Evolutionary conservation across 306 rosid genomes (phyloP).

Genomic region (Trichosanthes cucumerina): DNA sequence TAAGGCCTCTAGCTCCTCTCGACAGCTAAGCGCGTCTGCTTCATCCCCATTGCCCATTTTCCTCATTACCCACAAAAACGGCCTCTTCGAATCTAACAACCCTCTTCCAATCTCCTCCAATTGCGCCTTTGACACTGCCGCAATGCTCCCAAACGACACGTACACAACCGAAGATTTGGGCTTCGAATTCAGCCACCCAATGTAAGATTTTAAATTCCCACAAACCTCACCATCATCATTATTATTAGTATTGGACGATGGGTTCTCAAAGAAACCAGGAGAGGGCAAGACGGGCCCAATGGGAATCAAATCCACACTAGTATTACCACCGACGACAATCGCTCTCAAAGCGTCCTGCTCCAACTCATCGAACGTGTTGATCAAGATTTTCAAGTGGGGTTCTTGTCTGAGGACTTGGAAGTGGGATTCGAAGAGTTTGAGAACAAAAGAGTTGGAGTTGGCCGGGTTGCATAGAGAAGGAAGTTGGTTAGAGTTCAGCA

Average conservation of each 20-base stretch:
- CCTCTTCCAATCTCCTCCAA: conserved; percentile 51
- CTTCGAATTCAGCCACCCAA: conserved; percentile 9
- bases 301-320: neutral
- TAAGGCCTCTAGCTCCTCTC: neutral
- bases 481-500: neutral
- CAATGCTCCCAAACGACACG: conserved; percentile 13
- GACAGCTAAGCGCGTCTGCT: conserved; percentile 5
- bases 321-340: neutral
- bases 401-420: conserved; percentile 12
- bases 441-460: neutral
- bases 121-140: conserved; percentile 16
- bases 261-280: neutral
- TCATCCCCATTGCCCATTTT: neutral
- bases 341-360: conserved; percentile 26
- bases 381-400: conserved; percentile 14
- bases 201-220: too few species aligned
- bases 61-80: conserved; percentile 31
- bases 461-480: neutral
- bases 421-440: conserved; percentile 12
- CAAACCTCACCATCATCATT: neutral
- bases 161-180: conserved; percentile 5
- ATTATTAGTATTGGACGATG: neutral
- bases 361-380: conserved; percentile 30
- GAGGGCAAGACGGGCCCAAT: conserved; percentile 17
- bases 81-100: conserved; percentile 26